These are phyloP conservation scores for Phialocephala subalpina DNA, from an alignment of 2,329 filamentous ascomycete genomes.

Conservation along the genomic window DNA sequence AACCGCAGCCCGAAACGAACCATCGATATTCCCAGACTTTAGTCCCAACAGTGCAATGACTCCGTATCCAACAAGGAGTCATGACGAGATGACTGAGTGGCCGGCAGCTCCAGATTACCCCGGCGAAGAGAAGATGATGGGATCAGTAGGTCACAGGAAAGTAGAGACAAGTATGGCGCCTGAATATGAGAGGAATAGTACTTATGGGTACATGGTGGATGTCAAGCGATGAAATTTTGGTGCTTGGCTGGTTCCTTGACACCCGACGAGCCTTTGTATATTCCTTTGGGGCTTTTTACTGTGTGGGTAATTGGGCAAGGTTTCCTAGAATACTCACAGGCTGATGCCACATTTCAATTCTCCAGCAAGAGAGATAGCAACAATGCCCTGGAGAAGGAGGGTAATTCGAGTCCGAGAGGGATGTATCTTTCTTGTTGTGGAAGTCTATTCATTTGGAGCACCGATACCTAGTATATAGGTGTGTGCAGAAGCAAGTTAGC, in stretches of 20 bases:
- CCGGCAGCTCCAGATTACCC: not conserved
- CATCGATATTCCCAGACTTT: slow-evolving; percentile 34
- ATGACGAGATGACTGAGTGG: slow-evolving; percentile 26
- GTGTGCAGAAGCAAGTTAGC: not conserved
- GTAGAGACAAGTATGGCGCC: slow-evolving; percentile 33
- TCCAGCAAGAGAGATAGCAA: not conserved
- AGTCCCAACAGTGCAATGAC: slow-evolving; percentile 32
- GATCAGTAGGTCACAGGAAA: slow-evolving; percentile 28
- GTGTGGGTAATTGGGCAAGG: not conserved
- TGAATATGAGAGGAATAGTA: slow-evolving; percentile 36
- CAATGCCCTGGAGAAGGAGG: not conserved
- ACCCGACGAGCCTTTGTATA: slow-evolving; percentile 4
- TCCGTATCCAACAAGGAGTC: slow-evolving; percentile 20
- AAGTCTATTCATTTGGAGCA: not conserved
- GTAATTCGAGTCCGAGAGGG: not conserved
- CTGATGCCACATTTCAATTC: slow-evolving; percentile 1
- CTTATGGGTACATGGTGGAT: slow-evolving; percentile 38
- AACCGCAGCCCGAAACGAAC: slow-evolving; percentile 23
- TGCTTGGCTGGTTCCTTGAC: slow-evolving; percentile 1
- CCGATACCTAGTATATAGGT: slow-evolving; percentile 8
- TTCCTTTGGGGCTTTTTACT: not conserved
- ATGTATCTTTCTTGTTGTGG: slow-evolving; percentile 3
- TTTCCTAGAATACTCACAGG: not conserved
- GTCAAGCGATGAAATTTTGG: slow-evolving; percentile 22
- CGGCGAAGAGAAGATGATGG: slow-evolving; percentile 34